Evolutionary conservation across 495 filamentous ascomycete species (phyloP).

Genomic region (Talaromyces nanjingensis): DNA sequence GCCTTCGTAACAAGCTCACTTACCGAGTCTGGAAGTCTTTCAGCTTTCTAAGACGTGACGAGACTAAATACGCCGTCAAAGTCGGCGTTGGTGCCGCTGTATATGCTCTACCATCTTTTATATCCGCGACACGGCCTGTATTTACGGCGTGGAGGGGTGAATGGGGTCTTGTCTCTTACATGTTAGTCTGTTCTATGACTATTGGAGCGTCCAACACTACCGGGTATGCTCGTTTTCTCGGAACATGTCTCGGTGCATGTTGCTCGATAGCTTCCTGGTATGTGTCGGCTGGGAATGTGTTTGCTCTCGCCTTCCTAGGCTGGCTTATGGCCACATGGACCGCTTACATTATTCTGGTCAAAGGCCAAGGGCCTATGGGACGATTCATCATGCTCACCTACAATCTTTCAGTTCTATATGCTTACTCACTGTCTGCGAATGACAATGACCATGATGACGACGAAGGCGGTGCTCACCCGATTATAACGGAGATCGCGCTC

Average conservation of each 20-base stretch:
- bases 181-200: slow-evolving; percentile 97
- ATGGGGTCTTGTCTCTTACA: slow-evolving; percentile 95
- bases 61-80: slow-evolving; percentile 79
- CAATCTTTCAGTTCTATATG: slow-evolving; percentile 93
- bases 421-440: slow-evolving; percentile 75
- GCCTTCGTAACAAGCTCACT: slow-evolving; percentile 19
- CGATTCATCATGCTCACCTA: slow-evolving; percentile 91
- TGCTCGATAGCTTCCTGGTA: slow-evolving; percentile 74
- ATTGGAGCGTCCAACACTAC: slow-evolving; percentile 93
- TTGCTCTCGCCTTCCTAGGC: slow-evolving; percentile 67
- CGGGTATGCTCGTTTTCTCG: slow-evolving; percentile 76
- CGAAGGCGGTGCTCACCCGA: slow-evolving; percentile 77
- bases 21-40: slow-evolving; percentile 56
- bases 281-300: slow-evolving; percentile 61
- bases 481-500: slow-evolving; percentile 82
- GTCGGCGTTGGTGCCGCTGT: slow-evolving; percentile 83
- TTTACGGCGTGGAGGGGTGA: slow-evolving; percentile 91
- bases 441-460: slow-evolving; percentile 64
- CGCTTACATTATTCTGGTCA: slow-evolving; percentile 81
- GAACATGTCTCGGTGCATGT: slow-evolving; percentile 74
- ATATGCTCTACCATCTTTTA: slow-evolving; percentile 81
- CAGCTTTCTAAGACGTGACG: slow-evolving; percentile 54
- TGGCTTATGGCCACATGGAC: slow-evolving; percentile 74
- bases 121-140: slow-evolving; percentile 65
- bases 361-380: slow-evolving; percentile 81